Evolutionary conservation across 805 yeast species (phyloP).

Genomic region (Hanseniaspora mollemarum): DNA sequence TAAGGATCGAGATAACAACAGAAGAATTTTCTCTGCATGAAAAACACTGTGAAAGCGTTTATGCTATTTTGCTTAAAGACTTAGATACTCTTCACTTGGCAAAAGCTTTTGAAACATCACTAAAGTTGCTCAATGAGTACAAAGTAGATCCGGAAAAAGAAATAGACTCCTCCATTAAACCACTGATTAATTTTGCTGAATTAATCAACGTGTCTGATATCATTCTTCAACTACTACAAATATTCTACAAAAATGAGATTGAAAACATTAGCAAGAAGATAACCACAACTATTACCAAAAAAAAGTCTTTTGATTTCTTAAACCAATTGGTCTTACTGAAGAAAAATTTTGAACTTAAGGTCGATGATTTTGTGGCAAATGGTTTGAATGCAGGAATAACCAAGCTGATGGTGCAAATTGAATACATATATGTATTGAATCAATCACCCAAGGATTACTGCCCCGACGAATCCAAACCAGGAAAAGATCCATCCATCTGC

Average conservation of each 20-base stretch:
- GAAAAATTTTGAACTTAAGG: slow-evolving; percentile 63
- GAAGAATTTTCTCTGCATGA: slow-evolving; percentile 13
- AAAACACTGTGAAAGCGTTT: slow-evolving; percentile 44
- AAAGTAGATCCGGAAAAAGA: slow-evolving; percentile 38
- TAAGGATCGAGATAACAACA: slow-evolving; percentile 22
- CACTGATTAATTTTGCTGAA: slow-evolving; percentile 76
- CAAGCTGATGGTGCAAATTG: slow-evolving; percentile 72
- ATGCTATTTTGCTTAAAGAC: slow-evolving; percentile 50
- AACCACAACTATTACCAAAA: slow-evolving; percentile 26
- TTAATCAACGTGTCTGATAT: slow-evolving; percentile 86
- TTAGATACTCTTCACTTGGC: slow-evolving; percentile 67
- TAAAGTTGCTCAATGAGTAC: slow-evolving; percentile 55
- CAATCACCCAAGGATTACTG: slow-evolving; percentile 55
- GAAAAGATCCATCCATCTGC: slow-evolving; percentile 48
- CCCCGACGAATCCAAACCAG: slow-evolving; percentile 31
- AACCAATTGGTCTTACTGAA: slow-evolving; percentile 69
- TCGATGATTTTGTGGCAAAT: slow-evolving; percentile 83
- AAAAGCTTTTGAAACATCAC: slow-evolving; percentile 75
- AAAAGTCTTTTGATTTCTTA: slow-evolving; percentile 62
- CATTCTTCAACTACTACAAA: slow-evolving; percentile 82
- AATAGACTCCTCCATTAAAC: slow-evolving; percentile 47
- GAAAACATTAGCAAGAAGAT: slow-evolving; percentile 36
- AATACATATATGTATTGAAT: slow-evolving; percentile 42
- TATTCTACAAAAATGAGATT: slow-evolving; percentile 80
- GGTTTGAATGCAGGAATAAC: slow-evolving; percentile 90